Evolutionary conservation across 2,329 filamentous ascomycete species (phyloP).

Genomic region (Lasiodiplodia citricola): DNA sequence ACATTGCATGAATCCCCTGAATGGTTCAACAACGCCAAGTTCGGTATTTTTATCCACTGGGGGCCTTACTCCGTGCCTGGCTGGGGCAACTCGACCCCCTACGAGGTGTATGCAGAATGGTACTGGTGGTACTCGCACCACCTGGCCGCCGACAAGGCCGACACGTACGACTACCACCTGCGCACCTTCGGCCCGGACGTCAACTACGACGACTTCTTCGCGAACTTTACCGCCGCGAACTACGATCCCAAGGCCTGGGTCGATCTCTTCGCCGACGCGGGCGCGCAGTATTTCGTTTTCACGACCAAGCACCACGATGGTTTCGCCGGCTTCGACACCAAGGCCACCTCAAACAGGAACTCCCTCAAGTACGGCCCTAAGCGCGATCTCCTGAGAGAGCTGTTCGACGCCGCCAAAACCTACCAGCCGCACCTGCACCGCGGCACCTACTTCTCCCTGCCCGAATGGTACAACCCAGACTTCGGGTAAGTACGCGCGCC

Average conservation of each 20-base stretch:
- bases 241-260: slow-evolving; percentile 62
- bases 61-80: slow-evolving; percentile 62
- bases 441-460: slow-evolving; percentile 52
- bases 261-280: slow-evolving; percentile 58
- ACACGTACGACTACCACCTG: slow-evolving; percentile 57
- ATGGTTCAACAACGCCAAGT: slow-evolving; percentile 63
- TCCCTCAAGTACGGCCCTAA: slow-evolving; percentile 48
- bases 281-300: slow-evolving; percentile 55
- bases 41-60: slow-evolving; percentile 67
- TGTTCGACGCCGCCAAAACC: slow-evolving; percentile 50
- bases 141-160: slow-evolving; percentile 47
- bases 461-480: slow-evolving; percentile 56
- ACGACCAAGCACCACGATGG: slow-evolving; percentile 44
- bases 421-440: slow-evolving; percentile 52
- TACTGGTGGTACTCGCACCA: slow-evolving; percentile 52
- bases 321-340: slow-evolving; percentile 52
- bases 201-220: slow-evolving; percentile 63
- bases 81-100: slow-evolving; percentile 55
- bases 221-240: slow-evolving; percentile 56
- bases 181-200: slow-evolving; percentile 57
- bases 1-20: slow-evolving; percentile 53
- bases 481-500: slow-evolving; percentile 38
- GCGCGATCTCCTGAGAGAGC: slow-evolving; percentile 48
- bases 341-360: slow-evolving; percentile 48
- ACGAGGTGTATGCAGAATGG: slow-evolving; percentile 51